Evolutionary conservation across 2,329 filamentous ascomycete genomes (phyloP), one percentile per base, ranked within the genome.

Genomic region (Akanthomyces dipterigenus): DNA sequence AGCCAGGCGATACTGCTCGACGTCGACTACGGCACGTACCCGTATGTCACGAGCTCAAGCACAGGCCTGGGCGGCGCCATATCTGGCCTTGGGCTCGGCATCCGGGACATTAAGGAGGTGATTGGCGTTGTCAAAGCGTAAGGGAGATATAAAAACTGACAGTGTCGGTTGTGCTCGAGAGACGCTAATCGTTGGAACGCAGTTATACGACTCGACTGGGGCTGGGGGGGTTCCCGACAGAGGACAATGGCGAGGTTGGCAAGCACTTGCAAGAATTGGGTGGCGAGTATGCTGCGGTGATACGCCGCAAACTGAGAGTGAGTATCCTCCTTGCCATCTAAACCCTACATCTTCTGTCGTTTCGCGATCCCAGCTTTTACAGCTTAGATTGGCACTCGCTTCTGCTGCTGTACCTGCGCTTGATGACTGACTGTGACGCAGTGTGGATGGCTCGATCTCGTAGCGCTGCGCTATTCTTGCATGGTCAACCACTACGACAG

Each of bases 401-500:
- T 49, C 4, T 49, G 28, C 14, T 31, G 7, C 11, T 22, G 34
- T 50, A 1, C 16, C 8, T 14, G 63, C 60, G 8, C 16, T 55
- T 20, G 16, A 48, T 43, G 20, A 26, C 49, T 28, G 16, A 31
- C 74, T 85, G 68, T 0, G 18, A 28, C 1, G 16, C 20, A 57
- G 55, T 49, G 43, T 20, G 55, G 55, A 48, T 57, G 55, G 73
- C 77, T 88, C 49, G 86, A 89, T 66, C 78, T 89, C 8, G 85
- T 89, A 18, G 80, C 88, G 4, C 73, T 88, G 64, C 86, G 87
- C 71, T 88, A 88, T 76, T 86, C 70, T n/a, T 65, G 63, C 64
- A 75, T 78, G 57, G 78, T 87, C 71, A 88, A 88, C 75, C 79
- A 86, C 75, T 88, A 88, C 75, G 55, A 86, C 85, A 2, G 73